Evolutionary conservation across 1,284 basidiomycete species (phyloP), one percentile per base, ranked within the genome.

Genomic region (Sutorius eximius): DNA sequence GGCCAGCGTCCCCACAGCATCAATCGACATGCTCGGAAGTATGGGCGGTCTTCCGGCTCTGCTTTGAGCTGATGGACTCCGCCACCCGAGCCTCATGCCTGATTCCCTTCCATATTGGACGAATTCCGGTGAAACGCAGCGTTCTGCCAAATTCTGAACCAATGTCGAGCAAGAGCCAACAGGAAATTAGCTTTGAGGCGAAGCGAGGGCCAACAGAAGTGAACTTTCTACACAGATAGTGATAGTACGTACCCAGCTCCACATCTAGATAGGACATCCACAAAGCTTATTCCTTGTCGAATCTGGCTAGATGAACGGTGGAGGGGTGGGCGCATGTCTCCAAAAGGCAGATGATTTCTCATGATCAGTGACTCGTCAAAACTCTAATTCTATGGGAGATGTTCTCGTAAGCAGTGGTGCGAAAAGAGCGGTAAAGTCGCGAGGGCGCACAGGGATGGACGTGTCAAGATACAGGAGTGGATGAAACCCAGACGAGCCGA

Each of bases 241-340:
- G 18, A 8, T 22, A 5, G 20, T 15, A 20, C 40, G 20, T 34
- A 41, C 20, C 20, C 52, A 66, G 42, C n/a, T 48, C 44, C 43
- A 47, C 52, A 43, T 36, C 34, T 30, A 29, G 20, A 52, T 32
- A 15, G 29, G 16, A n/a, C 36, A 51, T 40, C 30, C 41, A 29
- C 22, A 47, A 53, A 37, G 61, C 20, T 40, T 45, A 33, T 56
- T 49, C 49, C 20, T 48, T 10, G 45, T 49, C 54, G 1, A 3
- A 64, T 69, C 53, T 66, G 53, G 64, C 52, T 62, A 69, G 42
- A 67, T 68, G 53, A 52, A 49, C 6, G 40, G 48, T 27, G 45
- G 24, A 45, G 44, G 37, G n/a, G 37, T 22, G 37, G n/a, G 37
- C 18, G 32, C 36, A 40, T 34, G 30, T 53, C 49, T 36, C 32